Evolutionary conservation across 192 early-diverging fungal species (phyloP), one percentile per base, ranked within the genome.

Genomic region (Endogone sp.): DNA sequence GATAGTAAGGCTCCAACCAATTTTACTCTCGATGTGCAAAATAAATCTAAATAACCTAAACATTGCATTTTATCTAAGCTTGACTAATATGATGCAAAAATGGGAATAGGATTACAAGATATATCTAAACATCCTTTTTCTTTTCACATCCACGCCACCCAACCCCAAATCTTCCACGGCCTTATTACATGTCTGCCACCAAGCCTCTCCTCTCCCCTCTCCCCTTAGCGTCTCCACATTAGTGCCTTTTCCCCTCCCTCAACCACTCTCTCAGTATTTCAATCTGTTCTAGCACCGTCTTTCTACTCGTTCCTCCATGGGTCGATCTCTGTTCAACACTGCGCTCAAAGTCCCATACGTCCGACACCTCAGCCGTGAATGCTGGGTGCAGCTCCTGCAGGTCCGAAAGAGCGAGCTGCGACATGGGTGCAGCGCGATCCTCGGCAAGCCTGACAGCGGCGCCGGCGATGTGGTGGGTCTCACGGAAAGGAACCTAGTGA

Each of bases 391-490:
- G 84, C 2, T 80, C 73, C 83, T 97, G 86, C 57, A 99, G 85
- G 68, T 99, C 96, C 0, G 74, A 77, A 9, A 95, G 75, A 20
- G 87, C 79, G 31, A 99, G 76, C n/a, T 91, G 75, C 68, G 76
- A 78, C 83, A 99, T 88, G 25, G 86, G 73, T 30, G 77, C 82
- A n/a, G 80, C 78, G 31, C 91, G 89, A 59, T 94, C 93, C 79
- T 99, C 97, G 31, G 94, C 97, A 79, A 98, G 75, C 63, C 87
- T 86, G 62, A 99, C 96, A 25, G 97, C 97, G 4, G 88, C 91
- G 21, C 97, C 97, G 59, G 97, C 93, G 69, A 99, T 94, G 79
- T 99, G 95, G 79, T 99, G 97, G 2, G 97, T 99, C 74, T 96
- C 92, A 73, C 97, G 92, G 92, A 99, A 99, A 8, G 97, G 97